Base-by-base conservation (phyloP, 305 asterid genomes). In the Euphrasia arctica region DNA sequence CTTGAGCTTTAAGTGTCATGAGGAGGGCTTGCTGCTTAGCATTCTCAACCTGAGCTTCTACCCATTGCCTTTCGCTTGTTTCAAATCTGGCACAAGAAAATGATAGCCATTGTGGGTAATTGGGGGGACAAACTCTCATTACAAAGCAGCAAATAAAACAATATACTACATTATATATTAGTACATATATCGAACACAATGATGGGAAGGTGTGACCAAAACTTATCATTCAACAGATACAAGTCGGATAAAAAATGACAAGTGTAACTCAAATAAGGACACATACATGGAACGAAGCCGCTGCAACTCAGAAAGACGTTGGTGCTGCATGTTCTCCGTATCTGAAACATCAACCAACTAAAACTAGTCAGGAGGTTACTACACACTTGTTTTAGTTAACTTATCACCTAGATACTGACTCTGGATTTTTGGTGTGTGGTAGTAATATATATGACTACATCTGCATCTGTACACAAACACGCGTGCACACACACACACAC, bases 31-130 rank as follows among this genome's bases (percentile, higher is more conserved):
- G 97, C 74, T 93, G 99, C 81, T 90, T 90, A 68, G 99, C 89
- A 82, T 93, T 88, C 82, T 90, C 99, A 74, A 93, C 99, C 79
- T 93, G 97, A 77, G 97, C 95, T 83, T 90, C 97, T 65, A 90
- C 92, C 99, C 99, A 93, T 71, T 93, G 96, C 76, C 92, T 84
- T 84, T 93, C 95, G 58, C 99, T 93, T 58, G 91, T 87, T 71
- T 95, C 99, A 70, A 93, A 93, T 84, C 99, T 93, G 84, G 72
- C 70, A 77, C 59, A 67, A 63, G 71, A 67, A 60, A 45, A 11
- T 42, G 62, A 71, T 48, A 70, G 60, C 52, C 51, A 66, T 74
- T 58, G 82, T 74, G 61, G 82, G 70, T 63, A 64, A 52, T 67
- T 50, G 51, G 45, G n/a, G n/a, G 62, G 12, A 68, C 49, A 25